Evolutionary conservation across 225 moss, liverwort and hornwort species (phyloP), one percentile per base, ranked within the genome.

Genomic region (Takakia lepidozioides): DNA sequence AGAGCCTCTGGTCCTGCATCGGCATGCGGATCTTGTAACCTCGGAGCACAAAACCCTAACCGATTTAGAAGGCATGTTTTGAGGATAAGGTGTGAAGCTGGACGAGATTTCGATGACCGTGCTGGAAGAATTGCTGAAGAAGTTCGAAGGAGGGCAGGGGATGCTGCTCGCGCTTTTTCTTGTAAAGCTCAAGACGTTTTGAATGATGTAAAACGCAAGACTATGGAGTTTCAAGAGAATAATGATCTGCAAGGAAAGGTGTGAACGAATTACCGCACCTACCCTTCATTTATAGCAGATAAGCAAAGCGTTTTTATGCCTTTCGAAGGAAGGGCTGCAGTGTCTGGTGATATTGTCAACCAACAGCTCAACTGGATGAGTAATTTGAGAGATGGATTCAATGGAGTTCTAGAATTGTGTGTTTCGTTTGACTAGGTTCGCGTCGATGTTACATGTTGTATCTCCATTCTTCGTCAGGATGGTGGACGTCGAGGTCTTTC

Each of bases 191-290:
- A 74, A 27, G 71, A 98, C 43, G 58, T 83, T 48, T 73, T 99
- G 25, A 68, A 74, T 10, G 74, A 87, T 61, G 85, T 85, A 2
- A 87, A 66, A 72, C 80, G 81, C 61, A 78, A 65, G 36, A 71
- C 83, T 29, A 73, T 55, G 15, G 80, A 87, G 49, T 88, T 99
- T 34, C 67, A 76, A 46, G 68, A 78, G 20, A 72, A 69, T 16
- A 83, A 74, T 42, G 98, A 99, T 56, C 24, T 99, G 1, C 57
- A 81, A 44, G 87, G 87, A 40, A 87, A 84, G 78, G 83, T 73
- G 71, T 17, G 86, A 82, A 8, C 54, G 68, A 54, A n/a, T n/a
- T n/a, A n/a, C n/a, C n/a, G n/a, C n/a, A n/a, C n/a, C n/a, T n/a
- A n/a, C n/a, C n/a, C n/a, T n/a, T n/a, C n/a, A n/a, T n/a, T n/a